phyloP scores from a whole-genome alignment of 257 asterid species.

The Solanum appendiculatum region DNA sequence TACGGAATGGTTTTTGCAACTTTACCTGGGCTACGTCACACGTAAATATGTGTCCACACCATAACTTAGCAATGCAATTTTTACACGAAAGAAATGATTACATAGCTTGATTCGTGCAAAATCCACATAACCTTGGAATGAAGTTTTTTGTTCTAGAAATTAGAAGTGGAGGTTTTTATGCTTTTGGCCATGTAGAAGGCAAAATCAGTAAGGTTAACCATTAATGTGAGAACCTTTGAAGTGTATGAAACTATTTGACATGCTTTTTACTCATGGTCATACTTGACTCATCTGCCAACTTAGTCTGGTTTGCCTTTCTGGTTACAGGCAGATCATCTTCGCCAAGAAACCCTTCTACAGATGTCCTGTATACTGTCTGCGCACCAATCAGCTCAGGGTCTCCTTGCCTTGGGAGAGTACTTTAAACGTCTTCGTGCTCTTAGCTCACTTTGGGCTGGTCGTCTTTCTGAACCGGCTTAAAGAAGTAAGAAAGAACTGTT shows the following conservation, averaged over 20 bases:
- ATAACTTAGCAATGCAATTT: not conserved
- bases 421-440: slow-evolving; percentile 28
- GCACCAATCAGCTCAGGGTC: not conserved
- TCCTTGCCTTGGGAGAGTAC: slow-evolving; percentile 19
- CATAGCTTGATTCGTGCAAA: not conserved
- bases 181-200: slow-evolving; percentile 6
- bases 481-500: not conserved
- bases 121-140: not conserved
- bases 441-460: slow-evolving; percentile 21
- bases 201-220: not conserved
- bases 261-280: not conserved
- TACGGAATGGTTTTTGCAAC: not conserved
- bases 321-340: slow-evolving; percentile 3
- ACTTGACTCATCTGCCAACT: not conserved
- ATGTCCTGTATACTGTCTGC: not conserved
- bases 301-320: not conserved
- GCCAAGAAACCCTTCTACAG: not conserved
- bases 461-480: slow-evolving; percentile 25
- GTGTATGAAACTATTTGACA: not conserved
- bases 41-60: not conserved
- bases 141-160: not conserved
- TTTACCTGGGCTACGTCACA: not conserved
- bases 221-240: not conserved
- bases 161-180: slow-evolving; percentile 24
- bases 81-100: not conserved